Evolutionary conservation across 78 protist species (phyloP).

Genomic region (Polysphondylium violaceum): DNA sequence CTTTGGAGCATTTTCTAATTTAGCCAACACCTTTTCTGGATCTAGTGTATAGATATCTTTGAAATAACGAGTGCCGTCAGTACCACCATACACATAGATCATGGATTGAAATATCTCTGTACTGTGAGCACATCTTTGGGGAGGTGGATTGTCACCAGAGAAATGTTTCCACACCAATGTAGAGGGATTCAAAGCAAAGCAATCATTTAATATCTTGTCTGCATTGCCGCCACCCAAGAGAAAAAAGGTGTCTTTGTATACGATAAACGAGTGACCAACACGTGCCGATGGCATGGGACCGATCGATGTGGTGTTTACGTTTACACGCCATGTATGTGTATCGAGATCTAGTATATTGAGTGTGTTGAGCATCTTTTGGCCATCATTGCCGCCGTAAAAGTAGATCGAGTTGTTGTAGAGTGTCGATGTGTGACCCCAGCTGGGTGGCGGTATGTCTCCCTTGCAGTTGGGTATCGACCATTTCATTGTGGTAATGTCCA

Average conservation of each 20-base stretch:
- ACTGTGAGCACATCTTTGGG: slow-evolving; percentile 27
- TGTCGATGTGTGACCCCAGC: slow-evolving; percentile 53
- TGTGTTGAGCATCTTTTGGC: not conserved
- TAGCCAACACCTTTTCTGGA: slow-evolving; percentile 24
- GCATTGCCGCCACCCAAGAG: slow-evolving; percentile 37
- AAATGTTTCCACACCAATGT: slow-evolving; percentile 54
- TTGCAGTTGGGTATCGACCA: slow-evolving; percentile 68
- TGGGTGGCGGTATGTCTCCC: slow-evolving; percentile 41
- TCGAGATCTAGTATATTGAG: slow-evolving; percentile 22
- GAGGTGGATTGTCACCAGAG: slow-evolving; percentile 7
- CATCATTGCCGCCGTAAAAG: slow-evolving; percentile 39
- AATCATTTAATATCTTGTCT: slow-evolving; percentile 36
- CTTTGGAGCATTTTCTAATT: slow-evolving; percentile 46
- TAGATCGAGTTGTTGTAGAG: slow-evolving; percentile 15
- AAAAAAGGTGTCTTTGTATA: not conserved
- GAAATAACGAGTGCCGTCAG: not conserved
- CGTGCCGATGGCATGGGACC: slow-evolving; percentile 7
- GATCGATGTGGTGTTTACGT: slow-evolving; percentile 1
- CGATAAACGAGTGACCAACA: slow-evolving; percentile 33
- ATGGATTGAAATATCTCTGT: not conserved
- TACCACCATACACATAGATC: slow-evolving; percentile 50
- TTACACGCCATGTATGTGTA: slow-evolving; percentile 45
- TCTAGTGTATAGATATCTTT: slow-evolving; percentile 44
- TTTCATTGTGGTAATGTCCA: slow-evolving; percentile 19
- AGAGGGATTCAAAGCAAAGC: slow-evolving; percentile 13